These are phyloP conservation scores for Calonectria pteridis DNA, from an alignment of 2,329 filamentous ascomycete genomes.

Conservation along the genomic window DNA sequence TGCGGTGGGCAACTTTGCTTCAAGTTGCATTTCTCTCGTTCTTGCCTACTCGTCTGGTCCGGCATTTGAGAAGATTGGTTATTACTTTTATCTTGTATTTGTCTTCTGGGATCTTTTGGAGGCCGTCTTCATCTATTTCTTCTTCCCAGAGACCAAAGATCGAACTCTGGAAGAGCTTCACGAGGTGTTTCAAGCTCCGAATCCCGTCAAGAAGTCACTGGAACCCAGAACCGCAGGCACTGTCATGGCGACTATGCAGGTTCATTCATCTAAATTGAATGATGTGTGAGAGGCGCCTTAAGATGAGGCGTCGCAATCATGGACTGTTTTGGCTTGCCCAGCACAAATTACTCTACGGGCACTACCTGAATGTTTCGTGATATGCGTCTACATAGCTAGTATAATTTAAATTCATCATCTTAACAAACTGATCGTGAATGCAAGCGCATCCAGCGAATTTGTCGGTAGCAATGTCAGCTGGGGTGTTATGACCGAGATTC, in stretches of 20 bases:
- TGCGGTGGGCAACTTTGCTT: conserved; percentile 56
- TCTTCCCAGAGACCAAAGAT: conserved; percentile 61
- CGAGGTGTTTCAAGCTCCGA: conserved; percentile 34
- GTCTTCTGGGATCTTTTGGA: conserved; percentile 60
- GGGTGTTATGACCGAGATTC: neutral
- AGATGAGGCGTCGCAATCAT: neutral
- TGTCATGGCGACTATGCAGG: conserved; percentile 30
- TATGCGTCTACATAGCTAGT: neutral
- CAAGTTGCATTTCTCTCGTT: conserved; percentile 53
- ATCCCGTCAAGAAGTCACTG: conserved; percentile 36
- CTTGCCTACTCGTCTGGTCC: conserved; percentile 59
- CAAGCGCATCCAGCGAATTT: neutral
- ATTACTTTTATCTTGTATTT: conserved; percentile 60
- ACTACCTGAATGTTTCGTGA: neutral
- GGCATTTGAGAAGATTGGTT: conserved; percentile 57
- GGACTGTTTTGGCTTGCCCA: neutral
- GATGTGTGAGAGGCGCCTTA: neutral
- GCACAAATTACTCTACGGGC: neutral
- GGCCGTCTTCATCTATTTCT: conserved; percentile 59
- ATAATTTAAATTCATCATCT: neutral
- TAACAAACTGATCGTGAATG: neutral
- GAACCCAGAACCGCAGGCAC: conserved; percentile 33
- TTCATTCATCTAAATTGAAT: conserved; percentile 10
- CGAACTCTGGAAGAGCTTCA: conserved; percentile 63
- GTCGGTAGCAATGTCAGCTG: neutral